Evolutionary conservation across 2,329 filamentous ascomycete genomes (phyloP), one percentile per base, ranked within the genome.

Genomic region (Cephalotrichum gorgonifer): DNA sequence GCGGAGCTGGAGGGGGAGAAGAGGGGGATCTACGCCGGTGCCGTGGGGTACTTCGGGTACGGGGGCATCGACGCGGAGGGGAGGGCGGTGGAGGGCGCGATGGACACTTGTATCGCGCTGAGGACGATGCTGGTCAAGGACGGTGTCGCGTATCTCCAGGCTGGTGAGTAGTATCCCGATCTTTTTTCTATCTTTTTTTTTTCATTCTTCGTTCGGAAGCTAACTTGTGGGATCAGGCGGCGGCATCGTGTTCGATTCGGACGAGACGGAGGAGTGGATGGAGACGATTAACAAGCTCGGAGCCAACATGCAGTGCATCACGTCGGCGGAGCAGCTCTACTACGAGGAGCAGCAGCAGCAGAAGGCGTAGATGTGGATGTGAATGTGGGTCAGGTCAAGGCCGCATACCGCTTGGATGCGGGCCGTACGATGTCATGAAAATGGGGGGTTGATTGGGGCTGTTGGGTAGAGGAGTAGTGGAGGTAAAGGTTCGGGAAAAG

Each of bases 41-140:
- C 93, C 1, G 91, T 96, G 0, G 93, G 93, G 2, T 98, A 96
- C 70, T 98, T 96, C 66, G 91, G 91, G 9, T 97, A 95, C 61
- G 81, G 82, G 53, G 79, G 78, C 47, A 77, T 91, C 43, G 79
- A 83, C 44, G 68, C 72, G 7, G 74, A 83, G 39, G 85, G 84
- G 0, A 47, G 72, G 46, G 72, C 79, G 50, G 71, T 75, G 11
- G 86, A 94, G 60, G 91, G 90, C 6, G 87, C 86, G 22, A 96
- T 96, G 90, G 90, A 96, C 59, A 94, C 87, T 8, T 84, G 80
- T 59, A 84, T 84, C 57, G 80, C 80, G 14, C 75, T 96, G 61
- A 77, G 93, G 42, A 98, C 93, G 6, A 98, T 98, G 93, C 68
- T 96, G 60, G 78, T 91, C 53, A 96, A 95, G 71, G 86, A 95